Percentiles rank a stretch among this genome's conserved stretches.
Conservation (phyloP, 2,329 filamentous ascomycete species). For the Penicillium sp. region DNA sequence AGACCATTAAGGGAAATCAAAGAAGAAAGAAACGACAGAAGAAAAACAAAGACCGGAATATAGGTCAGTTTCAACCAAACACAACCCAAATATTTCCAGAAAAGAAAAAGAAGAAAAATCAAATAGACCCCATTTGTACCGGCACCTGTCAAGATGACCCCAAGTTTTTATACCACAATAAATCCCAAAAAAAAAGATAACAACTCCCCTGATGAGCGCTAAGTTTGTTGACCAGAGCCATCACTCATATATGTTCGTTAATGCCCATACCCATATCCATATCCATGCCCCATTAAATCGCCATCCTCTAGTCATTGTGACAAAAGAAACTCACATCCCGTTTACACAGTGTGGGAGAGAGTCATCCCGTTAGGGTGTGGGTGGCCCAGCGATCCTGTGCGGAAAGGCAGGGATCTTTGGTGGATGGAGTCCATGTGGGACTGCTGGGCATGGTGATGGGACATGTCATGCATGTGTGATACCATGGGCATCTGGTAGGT, state of each 20-base stretch:
- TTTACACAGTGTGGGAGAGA: slow-evolving; percentile 22
- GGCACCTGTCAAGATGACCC: slow-evolving; percentile 9
- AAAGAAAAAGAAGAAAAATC: background rate
- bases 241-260: slow-evolving; percentile 32
- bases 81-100: slow-evolving; percentile 14
- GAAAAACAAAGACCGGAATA: slow-evolving; percentile 7
- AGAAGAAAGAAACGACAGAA: background rate
- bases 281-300: background rate
- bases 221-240: slow-evolving; percentile 25
- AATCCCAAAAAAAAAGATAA: slow-evolving; percentile 4
- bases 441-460: slow-evolving; percentile 13
- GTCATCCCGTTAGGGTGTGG: slow-evolving; percentile 30
- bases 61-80: slow-evolving; percentile 1
- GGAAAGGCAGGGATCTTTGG: slow-evolving; percentile 29
- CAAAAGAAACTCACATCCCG: slow-evolving; percentile 7
- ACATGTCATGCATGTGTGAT: slow-evolving; percentile 29
- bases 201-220: slow-evolving; percentile 22
- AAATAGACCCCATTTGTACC: slow-evolving; percentile 15
- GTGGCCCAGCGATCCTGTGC: slow-evolving; percentile 35
- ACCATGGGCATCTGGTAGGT: slow-evolving; percentile 32
- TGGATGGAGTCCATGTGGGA: slow-evolving; percentile 16
- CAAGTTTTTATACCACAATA: slow-evolving; percentile 27
- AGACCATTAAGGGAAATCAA: slow-evolving; percentile 1
- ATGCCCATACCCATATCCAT: slow-evolving; percentile 5
- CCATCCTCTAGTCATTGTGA: slow-evolving; percentile 1